phyloP scores from a whole-genome alignment of 108 stramenopile genomes.

The Licmophora abbreviata region DNA sequence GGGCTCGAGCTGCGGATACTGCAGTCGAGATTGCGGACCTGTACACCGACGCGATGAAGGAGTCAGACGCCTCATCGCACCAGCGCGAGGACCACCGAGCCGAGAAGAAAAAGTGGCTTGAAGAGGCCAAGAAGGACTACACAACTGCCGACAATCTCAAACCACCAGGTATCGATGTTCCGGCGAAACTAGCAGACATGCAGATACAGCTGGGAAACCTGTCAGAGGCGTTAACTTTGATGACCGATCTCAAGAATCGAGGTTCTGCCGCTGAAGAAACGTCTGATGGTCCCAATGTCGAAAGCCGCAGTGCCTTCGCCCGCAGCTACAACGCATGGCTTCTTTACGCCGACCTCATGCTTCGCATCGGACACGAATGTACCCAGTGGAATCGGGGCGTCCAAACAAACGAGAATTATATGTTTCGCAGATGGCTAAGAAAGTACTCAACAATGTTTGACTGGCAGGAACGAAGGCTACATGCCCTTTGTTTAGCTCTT shows the following conservation, averaged over 20 bases:
- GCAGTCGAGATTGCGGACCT: constrained; percentile 50
- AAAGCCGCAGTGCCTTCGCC: constrained; percentile 31
- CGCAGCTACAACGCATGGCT: constrained; percentile 66
- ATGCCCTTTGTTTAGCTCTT: constrained; percentile 62
- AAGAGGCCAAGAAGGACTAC: constrained; percentile 64
- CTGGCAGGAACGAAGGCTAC: constrained; percentile 77
- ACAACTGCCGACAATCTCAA: constrained; percentile 59
- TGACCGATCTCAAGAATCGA: constrained; percentile 63
- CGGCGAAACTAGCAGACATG: constrained; percentile 59
- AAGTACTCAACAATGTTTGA: constrained; percentile 68
- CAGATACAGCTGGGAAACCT: constrained; percentile 68
- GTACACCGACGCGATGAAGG: constrained; percentile 20
- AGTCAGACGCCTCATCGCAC: background rate
- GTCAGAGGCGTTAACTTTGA: constrained; percentile 60
- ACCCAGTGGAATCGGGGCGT: constrained; percentile 55
- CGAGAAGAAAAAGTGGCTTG: constrained; percentile 44
- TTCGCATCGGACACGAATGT: constrained; percentile 75
- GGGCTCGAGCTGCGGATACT: constrained; percentile 75
- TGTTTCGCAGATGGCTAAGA: constrained; percentile 79
- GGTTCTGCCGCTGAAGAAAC: background rate
- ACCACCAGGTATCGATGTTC: constrained; percentile 72
- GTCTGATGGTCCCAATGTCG: background rate
- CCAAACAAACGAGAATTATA: constrained; percentile 48
- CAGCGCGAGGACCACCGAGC: constrained; percentile 8
- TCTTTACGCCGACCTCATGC: constrained; percentile 79